phyloP scores from a whole-genome alignment of 257 asterid species.

The Solanum pinnatisectum region DNA sequence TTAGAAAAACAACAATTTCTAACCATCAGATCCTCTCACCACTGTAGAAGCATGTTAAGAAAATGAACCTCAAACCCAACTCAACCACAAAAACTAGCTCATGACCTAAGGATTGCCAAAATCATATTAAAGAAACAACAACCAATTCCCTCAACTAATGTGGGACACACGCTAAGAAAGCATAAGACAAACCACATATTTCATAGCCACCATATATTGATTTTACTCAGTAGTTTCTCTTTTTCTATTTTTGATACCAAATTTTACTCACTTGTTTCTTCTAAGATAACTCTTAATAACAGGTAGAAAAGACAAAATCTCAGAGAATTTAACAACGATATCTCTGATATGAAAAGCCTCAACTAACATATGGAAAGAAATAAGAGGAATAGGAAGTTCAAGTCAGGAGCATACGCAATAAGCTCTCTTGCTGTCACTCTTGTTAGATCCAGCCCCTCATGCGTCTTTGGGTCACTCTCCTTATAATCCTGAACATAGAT shows the following conservation, averaged over 20 bases:
- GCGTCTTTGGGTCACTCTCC: conserved; percentile 79
- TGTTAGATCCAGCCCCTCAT: conserved; percentile 79
- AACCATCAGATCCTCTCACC: background rate
- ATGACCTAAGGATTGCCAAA: background rate
- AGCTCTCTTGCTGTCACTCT: conserved; percentile 74
- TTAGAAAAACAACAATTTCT: background rate
- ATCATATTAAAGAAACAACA: background rate
- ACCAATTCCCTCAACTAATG: background rate
- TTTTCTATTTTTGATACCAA: background rate
- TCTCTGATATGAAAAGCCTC: background rate
- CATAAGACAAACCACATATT: background rate
- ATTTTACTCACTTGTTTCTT: background rate
- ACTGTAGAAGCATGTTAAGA: background rate
- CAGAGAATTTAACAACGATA: background rate
- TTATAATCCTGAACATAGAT: conserved; percentile 83
- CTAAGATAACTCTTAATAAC: background rate
- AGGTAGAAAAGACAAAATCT: background rate
- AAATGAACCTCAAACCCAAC: background rate
- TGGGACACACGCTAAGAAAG: background rate
- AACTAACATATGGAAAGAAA: background rate
- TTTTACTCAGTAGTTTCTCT: background rate
- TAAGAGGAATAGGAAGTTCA: background rate
- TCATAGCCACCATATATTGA: background rate
- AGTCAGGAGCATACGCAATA: conserved; percentile 47
- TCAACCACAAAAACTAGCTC: background rate